Conservation (phyloP, 805 yeast species). For the Saccharomycopsis olivae region DNA sequence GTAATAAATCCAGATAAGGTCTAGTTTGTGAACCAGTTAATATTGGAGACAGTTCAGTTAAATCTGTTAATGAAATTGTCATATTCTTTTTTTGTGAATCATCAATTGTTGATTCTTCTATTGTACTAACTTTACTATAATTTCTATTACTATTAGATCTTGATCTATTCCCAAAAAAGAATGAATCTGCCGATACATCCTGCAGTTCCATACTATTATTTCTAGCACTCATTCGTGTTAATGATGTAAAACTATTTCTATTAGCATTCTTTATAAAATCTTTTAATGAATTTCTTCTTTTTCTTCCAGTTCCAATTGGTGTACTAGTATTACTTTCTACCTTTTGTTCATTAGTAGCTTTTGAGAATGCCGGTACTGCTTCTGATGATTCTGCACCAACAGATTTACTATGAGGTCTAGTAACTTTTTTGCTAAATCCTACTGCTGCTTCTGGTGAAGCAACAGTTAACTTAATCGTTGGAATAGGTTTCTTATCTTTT, state of each 20-base stretch:
- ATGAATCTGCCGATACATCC: neutral
- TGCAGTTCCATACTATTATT: constrained; percentile 1
- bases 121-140: constrained; percentile 5
- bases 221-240: neutral
- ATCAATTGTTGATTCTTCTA: constrained; percentile 3
- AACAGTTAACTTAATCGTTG: constrained; percentile 7
- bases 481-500: neutral
- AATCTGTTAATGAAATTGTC: too few relatives aligned
- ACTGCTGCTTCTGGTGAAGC: constrained; percentile 6
- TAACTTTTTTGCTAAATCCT: neutral
- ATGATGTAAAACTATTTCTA: neutral
- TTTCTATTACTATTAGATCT: neutral
- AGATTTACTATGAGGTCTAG: constrained; percentile 12
- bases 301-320: neutral
- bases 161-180: neutral
- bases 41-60: too few relatives aligned
- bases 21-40: too few relatives aligned
- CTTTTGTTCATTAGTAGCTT: neutral
- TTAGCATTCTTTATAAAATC: constrained; percentile 6
- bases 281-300: constrained; percentile 12
- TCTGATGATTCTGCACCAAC: constrained; percentile 7
- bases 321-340: too few relatives aligned
- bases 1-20: neutral
- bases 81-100: too few relatives aligned
- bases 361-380: neutral